A percentile compares a stretch with the other conserved stretches of the same genome.
These are phyloP conservation scores for Alternaria hordeiaustralica DNA, from an alignment of 2,329 filamentous ascomycete genomes.

Conservation along the genomic window DNA sequence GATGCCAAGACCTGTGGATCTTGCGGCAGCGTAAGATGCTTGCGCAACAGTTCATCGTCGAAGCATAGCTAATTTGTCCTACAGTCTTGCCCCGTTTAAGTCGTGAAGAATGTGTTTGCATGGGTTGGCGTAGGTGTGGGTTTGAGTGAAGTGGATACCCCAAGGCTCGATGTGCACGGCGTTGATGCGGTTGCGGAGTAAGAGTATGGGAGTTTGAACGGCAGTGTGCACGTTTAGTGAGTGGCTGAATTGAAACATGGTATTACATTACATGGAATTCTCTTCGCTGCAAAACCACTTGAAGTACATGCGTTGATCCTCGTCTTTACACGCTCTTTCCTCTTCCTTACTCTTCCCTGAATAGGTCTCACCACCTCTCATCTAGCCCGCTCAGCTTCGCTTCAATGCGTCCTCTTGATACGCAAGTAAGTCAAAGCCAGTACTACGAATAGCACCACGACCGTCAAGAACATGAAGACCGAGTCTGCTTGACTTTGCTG, in stretches of 20 bases:
- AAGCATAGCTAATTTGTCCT: background rate
- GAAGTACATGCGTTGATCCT: no score
- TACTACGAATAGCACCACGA: background rate
- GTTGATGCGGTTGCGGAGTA: background rate
- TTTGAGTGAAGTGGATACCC: background rate
- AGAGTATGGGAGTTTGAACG: background rate
- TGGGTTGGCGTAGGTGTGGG: conserved; percentile 3
- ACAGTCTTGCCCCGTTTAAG: conserved; percentile 36
- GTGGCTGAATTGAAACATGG: background rate
- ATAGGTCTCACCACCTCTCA: background rate
- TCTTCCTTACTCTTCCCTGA: background rate
- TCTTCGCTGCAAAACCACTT: background rate
- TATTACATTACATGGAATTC: background rate
- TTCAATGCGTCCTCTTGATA: background rate
- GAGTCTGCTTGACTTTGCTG: background rate
- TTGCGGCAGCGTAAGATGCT: conserved; percentile 43
- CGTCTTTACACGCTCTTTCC: no score
- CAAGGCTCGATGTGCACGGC: background rate
- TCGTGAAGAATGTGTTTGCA: background rate
- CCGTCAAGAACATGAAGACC: background rate
- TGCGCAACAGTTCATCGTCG: no score
- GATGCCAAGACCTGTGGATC: conserved; percentile 47
- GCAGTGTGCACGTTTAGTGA: background rate
- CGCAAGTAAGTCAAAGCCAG: background rate
- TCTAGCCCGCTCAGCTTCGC: background rate